Conservation (phyloP, 352 stramenopile species). For the Globisporangium rhizosaccharum region DNA sequence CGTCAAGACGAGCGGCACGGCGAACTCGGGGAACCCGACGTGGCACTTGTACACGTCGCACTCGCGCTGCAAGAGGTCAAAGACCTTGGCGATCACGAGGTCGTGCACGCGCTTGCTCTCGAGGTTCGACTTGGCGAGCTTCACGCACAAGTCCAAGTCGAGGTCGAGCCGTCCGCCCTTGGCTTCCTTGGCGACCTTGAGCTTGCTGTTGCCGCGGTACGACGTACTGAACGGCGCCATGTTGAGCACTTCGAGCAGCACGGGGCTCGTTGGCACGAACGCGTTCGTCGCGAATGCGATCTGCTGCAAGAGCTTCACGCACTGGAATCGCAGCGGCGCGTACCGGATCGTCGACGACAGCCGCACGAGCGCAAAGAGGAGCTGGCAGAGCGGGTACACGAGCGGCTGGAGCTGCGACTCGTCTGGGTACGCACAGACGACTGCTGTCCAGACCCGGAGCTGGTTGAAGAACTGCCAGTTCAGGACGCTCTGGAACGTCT, state of each 20-base stretch:
- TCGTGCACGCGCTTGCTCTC: slow-evolving; percentile 87
- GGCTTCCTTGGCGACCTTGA: slow-evolving; percentile 27
- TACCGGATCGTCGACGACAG: slow-evolving; percentile 76
- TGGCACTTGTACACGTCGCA: slow-evolving; percentile 95
- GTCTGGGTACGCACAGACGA: slow-evolving; percentile 88
- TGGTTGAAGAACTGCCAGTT: slow-evolving; percentile 99
- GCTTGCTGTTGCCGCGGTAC: slow-evolving; percentile 49
- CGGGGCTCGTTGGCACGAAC: slow-evolving; percentile 93
- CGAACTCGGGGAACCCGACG: slow-evolving; percentile 94
- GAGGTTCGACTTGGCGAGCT: slow-evolving; percentile 89
- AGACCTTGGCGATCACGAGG: slow-evolving; percentile 87
- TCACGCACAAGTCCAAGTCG: slow-evolving; percentile 83
- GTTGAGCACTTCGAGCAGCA: slow-evolving; percentile 93
- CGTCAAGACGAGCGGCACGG: slow-evolving; percentile 80
- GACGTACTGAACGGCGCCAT: slow-evolving; percentile 87
- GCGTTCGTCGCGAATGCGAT: slow-evolving; percentile 91
- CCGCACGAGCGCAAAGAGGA: slow-evolving; percentile 68
- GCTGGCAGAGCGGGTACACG: slow-evolving; percentile 94
- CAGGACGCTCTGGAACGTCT: slow-evolving; percentile 87
- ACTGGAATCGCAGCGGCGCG: slow-evolving; percentile 95
- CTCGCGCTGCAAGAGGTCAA: slow-evolving; percentile 93
- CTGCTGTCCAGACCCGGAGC: slow-evolving; percentile 94
- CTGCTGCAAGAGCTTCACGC: slow-evolving; percentile 94
- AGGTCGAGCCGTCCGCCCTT: slow-evolving; percentile 37
- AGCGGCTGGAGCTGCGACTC: slow-evolving; percentile 88